Evolutionary conservation across 495 filamentous ascomycete species (phyloP), one percentile per base, ranked within the genome.

Genomic region (Terfezia claveryi): DNA sequence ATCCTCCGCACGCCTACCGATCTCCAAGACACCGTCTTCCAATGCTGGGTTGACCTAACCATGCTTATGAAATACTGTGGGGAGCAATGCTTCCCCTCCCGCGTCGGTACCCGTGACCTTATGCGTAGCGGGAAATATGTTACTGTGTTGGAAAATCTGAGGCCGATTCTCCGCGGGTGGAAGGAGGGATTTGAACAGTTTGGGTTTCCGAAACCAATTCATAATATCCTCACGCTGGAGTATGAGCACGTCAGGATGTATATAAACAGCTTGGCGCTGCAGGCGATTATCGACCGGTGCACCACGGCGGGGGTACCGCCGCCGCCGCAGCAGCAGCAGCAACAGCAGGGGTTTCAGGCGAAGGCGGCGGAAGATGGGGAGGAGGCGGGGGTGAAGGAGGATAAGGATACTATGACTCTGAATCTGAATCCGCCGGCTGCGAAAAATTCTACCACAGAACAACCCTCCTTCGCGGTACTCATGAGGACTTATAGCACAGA

Each of bases 251-350:
- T 87, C 16, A 75, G 85, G 67, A 77, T 94, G 51, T 96, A 95
- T 64, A 74, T 94, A 69, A 95, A 95, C 62, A 92, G 86, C 6
- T 74, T 98, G 12, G 85, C 86, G 4, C 70, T 98, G 11, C 91
- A 98, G 70, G 92, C 91, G 6, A 87, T 96, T 17, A 82, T 95
- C 16, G 89, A 95, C 67, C 78, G 89, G 38, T 94, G 86, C 72
- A 88, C 86, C 2, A 23, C 6, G 82, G 74, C 41, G 85, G 80
- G 14, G 17, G 41, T 46, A 4, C 41, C 12, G 41, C 5, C 11
- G 11, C 5, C 49, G 11, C 49, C 1, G 23, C 38, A 11, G 38
- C 38, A 11, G 38, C 59, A 76, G 80, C 36, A 70, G 70, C 23
- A 73, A 65, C 17, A 72, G 74, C 54, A 73, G 66, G 17, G 68